A percentile compares a stretch with the other conserved stretches of the same genome.
phyloP scores from a whole-genome alignment of 163 green algal genomes.

The Volvox carteri region DNA sequence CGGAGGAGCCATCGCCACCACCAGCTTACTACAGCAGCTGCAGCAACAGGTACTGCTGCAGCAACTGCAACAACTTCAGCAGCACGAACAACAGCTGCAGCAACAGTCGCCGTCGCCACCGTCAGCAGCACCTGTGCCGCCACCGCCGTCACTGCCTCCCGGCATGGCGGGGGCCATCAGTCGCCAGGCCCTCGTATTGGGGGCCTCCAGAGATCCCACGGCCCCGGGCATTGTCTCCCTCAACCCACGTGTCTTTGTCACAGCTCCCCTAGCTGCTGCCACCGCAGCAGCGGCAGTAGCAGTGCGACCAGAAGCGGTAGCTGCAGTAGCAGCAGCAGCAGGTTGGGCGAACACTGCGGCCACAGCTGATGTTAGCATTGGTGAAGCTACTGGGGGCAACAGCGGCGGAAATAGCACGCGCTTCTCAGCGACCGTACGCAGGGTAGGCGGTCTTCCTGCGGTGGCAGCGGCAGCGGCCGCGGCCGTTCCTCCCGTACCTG shows the following conservation, averaged over 20 bases:
- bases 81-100: constrained; percentile 8
- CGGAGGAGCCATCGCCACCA: not conserved
- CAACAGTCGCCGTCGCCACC: not conserved
- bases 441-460: not conserved
- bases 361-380: not conserved
- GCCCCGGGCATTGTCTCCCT: constrained; percentile 23
- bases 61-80: not conserved
- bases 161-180: constrained; percentile 3
- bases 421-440: constrained; percentile 7
- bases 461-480: not conserved
- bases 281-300: not conserved
- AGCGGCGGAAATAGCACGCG: not conserved
- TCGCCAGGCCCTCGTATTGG: constrained; percentile 23
- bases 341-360: not conserved
- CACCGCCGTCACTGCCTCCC: not conserved
- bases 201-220: not conserved
- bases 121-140: not conserved
- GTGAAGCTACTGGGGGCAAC: too few relatives aligned
- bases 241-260: constrained; percentile 24
- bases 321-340: not conserved
- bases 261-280: not conserved
- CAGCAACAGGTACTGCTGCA: not conserved
- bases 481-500: not conserved
- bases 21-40: constrained; percentile 6
- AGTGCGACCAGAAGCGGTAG: not conserved